These are phyloP conservation scores for Punica granatum DNA, from an alignment of 345 rosid species.

Conservation along the genomic window DNA sequence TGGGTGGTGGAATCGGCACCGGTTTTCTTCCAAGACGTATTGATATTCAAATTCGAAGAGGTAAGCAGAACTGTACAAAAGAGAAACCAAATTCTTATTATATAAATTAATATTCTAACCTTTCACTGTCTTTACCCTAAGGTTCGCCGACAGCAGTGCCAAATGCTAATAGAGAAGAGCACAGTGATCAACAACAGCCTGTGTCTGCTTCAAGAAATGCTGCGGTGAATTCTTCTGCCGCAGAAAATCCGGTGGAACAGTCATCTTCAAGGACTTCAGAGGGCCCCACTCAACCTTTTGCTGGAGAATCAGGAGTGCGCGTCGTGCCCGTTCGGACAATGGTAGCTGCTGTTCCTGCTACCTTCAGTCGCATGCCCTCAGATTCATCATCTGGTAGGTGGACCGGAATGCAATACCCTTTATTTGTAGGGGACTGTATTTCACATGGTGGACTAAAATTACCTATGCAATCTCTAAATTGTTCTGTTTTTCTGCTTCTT, in stretches of 20 bases:
- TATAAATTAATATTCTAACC: neutral
- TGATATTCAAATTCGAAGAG: conserved; percentile 75
- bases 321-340: conserved; percentile 57
- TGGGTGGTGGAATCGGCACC: conserved; percentile 37
- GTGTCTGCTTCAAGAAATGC: conserved; percentile 13
- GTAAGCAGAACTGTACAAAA: conserved; percentile 16
- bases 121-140: conserved; percentile 4
- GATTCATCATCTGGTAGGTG: conserved; percentile 39
- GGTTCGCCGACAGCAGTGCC: conserved; percentile 40
- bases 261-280: conserved; percentile 34
- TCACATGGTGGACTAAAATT: neutral
- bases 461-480: neutral
- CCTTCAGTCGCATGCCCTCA: conserved; percentile 42
- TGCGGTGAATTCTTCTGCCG: conserved; percentile 17
- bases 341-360: conserved; percentile 53
- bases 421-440: neutral
- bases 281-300: conserved; percentile 27
- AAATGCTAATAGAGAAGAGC: conserved; percentile 32
- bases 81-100: conserved; percentile 1
- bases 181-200: conserved; percentile 27
- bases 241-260: conserved; percentile 28
- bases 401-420: conserved; percentile 37
- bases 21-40: conserved; percentile 64
- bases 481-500: conserved; percentile 17
- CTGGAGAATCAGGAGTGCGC: conserved; percentile 53